These are phyloP conservation scores for Colletotrichum navitas DNA, from an alignment of 2,329 filamentous ascomycete genomes.

Conservation along the genomic window DNA sequence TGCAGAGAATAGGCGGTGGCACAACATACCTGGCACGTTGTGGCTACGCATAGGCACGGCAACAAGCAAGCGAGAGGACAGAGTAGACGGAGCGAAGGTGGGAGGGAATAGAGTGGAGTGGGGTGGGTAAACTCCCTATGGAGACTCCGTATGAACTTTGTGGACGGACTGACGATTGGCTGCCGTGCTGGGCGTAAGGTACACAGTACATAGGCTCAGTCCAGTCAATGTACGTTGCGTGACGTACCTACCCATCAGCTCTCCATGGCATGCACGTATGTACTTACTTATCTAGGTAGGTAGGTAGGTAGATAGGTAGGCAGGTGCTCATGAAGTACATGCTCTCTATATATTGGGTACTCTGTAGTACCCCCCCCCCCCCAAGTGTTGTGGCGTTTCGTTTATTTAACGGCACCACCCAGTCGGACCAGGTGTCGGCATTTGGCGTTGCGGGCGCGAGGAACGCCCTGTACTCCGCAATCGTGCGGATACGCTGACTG, in stretches of 20 bases:
- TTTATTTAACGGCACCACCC: background rate
- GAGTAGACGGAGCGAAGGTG: background rate
- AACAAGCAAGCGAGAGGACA: too few species aligned
- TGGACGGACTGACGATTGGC: too few species aligned
- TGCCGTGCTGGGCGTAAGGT: too few species aligned
- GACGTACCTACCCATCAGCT: background rate
- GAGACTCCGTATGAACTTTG: background rate
- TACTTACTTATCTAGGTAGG: too few species aligned
- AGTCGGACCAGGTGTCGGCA: background rate
- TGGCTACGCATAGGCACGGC: too few species aligned
- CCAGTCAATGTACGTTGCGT: background rate
- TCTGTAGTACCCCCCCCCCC: too few species aligned
- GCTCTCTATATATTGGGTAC: too few species aligned
- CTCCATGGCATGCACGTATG: too few species aligned
- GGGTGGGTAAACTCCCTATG: background rate
- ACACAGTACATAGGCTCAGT: background rate
- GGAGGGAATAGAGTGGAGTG: background rate
- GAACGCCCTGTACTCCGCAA: background rate
- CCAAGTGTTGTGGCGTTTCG: too few species aligned
- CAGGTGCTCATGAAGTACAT: too few species aligned
- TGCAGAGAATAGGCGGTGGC: conserved; percentile 1
- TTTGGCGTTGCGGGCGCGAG: background rate
- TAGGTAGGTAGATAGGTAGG: too few species aligned
- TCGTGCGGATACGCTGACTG: background rate
- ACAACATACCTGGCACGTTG: background rate